Conservation (phyloP, 495 filamentous ascomycete species). For the Cercophora sp. region DNA sequence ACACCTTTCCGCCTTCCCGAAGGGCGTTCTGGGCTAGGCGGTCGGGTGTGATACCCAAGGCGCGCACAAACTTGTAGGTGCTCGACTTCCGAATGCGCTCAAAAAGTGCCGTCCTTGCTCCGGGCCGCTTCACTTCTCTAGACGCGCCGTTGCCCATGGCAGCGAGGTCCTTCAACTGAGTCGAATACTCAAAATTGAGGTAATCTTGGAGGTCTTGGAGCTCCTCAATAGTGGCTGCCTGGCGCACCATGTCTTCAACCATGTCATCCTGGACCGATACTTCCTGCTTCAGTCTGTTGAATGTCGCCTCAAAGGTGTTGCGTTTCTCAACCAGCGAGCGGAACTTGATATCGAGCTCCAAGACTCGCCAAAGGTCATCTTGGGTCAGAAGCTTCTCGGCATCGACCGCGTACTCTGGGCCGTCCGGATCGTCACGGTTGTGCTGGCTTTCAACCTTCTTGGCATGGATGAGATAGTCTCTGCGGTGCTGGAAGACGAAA, state of each 20-base stretch:
- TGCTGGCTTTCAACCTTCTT: conserved; percentile 64
- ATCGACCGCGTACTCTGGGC: conserved; percentile 65
- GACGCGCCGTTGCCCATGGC: conserved; percentile 49
- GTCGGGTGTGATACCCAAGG: conserved; percentile 86
- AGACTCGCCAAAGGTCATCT: conserved; percentile 88
- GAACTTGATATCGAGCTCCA: conserved; percentile 93
- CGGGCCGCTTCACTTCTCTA: conserved; percentile 64
- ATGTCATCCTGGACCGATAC: conserved; percentile 54
- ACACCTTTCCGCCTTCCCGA: conserved; percentile 68
- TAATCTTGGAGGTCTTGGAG: conserved; percentile 96
- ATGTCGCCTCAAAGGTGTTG: conserved; percentile 71
- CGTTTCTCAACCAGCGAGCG: conserved; percentile 86
- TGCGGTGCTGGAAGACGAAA: conserved; percentile 95
- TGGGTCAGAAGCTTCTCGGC: conserved; percentile 89
- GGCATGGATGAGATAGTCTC: conserved; percentile 95
- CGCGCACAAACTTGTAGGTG: conserved; percentile 77
- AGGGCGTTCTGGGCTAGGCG: conserved; percentile 81
- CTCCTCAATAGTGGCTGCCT: conserved; percentile 81
- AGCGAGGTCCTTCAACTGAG: conserved; percentile 71
- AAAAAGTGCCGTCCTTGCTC: conserved; percentile 67
- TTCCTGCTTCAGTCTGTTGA: conserved; percentile 61
- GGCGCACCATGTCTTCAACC: conserved; percentile 73
- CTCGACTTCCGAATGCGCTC: conserved; percentile 77
- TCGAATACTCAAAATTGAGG: conserved; percentile 87
- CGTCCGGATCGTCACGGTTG: conserved; percentile 51